A percentile compares a stretch with the other conserved stretches of the same genome.
Conservation (phyloP, 176 grass and related monocot species). For the Rhipidocladum racemiflorum region DNA sequence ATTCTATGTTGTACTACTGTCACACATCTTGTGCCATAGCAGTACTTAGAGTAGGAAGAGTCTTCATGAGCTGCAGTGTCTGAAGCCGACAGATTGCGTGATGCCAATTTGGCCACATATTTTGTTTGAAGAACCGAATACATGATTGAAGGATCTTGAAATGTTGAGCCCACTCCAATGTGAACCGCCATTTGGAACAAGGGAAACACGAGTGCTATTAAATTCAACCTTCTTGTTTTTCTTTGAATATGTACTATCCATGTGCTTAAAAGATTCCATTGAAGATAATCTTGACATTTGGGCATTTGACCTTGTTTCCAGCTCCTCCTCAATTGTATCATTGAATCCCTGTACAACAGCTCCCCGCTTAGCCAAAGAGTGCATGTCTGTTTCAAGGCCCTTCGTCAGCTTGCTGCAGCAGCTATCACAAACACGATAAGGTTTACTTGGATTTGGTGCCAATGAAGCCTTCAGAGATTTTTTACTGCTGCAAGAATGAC, state of each 20-base stretch:
- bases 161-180: conserved; percentile 82
- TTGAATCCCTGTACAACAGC: conserved; percentile 48
- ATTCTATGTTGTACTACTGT: too few relatives aligned
- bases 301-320: conserved; percentile 63
- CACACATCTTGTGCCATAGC: too few relatives aligned
- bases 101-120: too few relatives aligned
- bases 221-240: conserved; percentile 98
- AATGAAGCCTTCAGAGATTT: conserved; percentile 88
- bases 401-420: conserved; percentile 86
- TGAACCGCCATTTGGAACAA: conserved; percentile 78
- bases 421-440: conserved; percentile 83
- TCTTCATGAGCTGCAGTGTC: too few relatives aligned
- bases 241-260: conserved; percentile 70
- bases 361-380: conserved; percentile 57
- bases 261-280: conserved; percentile 72
- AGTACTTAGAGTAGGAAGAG: too few relatives aligned
- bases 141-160: conserved; percentile 91
- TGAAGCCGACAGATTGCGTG: too few relatives aligned
- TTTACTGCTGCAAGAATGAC: conserved; percentile 93
- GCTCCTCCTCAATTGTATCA: conserved; percentile 66
- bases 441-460: conserved; percentile 93
- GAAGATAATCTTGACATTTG: conserved; percentile 87
- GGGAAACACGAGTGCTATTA: conserved; percentile 80
- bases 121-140: conserved; percentile 98
- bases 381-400: conserved; percentile 51